Conservation (phyloP, 1,284 basidiomycete species). For the Ceratobasidium sp. region DNA sequence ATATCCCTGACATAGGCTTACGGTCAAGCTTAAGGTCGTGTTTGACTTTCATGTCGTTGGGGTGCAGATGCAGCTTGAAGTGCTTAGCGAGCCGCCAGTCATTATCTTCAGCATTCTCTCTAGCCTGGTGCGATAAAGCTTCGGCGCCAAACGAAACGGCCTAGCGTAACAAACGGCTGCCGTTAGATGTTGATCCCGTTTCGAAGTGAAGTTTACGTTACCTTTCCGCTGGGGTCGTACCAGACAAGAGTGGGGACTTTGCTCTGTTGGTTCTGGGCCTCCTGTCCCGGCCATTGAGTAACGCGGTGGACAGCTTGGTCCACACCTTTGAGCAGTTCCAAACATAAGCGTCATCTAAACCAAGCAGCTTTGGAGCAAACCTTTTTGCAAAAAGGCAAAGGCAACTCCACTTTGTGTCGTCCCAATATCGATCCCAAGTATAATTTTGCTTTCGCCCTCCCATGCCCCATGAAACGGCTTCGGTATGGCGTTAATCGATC, state of each 20-base stretch:
- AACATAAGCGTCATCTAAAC: background rate
- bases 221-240: slow-evolving; percentile 13
- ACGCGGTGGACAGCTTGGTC: slow-evolving; percentile 30
- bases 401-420: slow-evolving; percentile 45
- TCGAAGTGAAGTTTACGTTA: background rate
- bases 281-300: slow-evolving; percentile 45
- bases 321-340: background rate
- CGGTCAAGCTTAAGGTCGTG: slow-evolving; percentile 11
- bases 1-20: background rate
- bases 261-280: slow-evolving; percentile 13
- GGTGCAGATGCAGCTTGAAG: slow-evolving; percentile 38
- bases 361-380: background rate
- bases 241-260: slow-evolving; percentile 39
- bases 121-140: background rate
- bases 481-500: background rate
- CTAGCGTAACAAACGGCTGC: background rate
- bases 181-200: background rate
- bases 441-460: slow-evolving; percentile 44
- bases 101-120: slow-evolving; percentile 35
- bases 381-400: slow-evolving; percentile 24
- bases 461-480: slow-evolving; percentile 37
- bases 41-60: slow-evolving; percentile 9
- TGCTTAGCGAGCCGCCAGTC: slow-evolving; percentile 44
- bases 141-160: slow-evolving; percentile 45
- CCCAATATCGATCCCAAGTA: slow-evolving; percentile 47